Evolutionary conservation across 306 rosid genomes (phyloP), one percentile per base, ranked within the genome.

Genomic region (Pachyrhizus erosus): DNA sequence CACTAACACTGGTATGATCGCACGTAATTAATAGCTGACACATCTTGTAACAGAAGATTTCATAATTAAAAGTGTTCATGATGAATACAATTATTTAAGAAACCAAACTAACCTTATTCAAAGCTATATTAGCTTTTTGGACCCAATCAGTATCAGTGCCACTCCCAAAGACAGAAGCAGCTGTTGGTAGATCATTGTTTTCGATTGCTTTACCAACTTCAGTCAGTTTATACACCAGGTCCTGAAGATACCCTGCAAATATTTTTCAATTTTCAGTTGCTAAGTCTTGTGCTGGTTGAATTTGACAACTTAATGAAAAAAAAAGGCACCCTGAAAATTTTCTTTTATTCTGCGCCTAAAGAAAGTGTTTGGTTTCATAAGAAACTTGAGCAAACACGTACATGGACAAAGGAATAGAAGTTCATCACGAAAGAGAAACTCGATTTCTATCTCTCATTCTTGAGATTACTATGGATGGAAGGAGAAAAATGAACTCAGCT

Each of bases 141-240:
- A 93, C 88, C 97, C 99, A 92, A 27, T 92, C 99, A 39, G 90
- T 80, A 75, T 89, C 87, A 31, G 85, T 84, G 87, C 86, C 90
- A 78, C 60, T 82, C 72, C 94, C 98, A 70, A 93, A 92, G 69
- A 96, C 95, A 62, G 92, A 96, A 86, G 92, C 87, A n/a, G 97
- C 99, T 9, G 88, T 21, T 2, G 92, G 52, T 43, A 92, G 83
- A 87, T 96, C 97, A 75, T 91, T 89, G 9, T 80, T 86, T 14
- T 93, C 99, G 43, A 96, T 91, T 54, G 99, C 98, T 78, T 90
- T 93, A 75, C 98, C 99, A 76, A 90, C 92, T 91, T 86, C 90
- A 87, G 94, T 93, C 77, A 93, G 84, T 88, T 88, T 93, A 89
- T 88, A 91, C 83, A 96, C 98, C 71, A 93, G 26, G 21, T 91